Percentiles rank a stretch among this genome's conserved stretches.
Conservation (phyloP, 352 stramenopile species). For the Phytopythium oedochilum region DNA sequence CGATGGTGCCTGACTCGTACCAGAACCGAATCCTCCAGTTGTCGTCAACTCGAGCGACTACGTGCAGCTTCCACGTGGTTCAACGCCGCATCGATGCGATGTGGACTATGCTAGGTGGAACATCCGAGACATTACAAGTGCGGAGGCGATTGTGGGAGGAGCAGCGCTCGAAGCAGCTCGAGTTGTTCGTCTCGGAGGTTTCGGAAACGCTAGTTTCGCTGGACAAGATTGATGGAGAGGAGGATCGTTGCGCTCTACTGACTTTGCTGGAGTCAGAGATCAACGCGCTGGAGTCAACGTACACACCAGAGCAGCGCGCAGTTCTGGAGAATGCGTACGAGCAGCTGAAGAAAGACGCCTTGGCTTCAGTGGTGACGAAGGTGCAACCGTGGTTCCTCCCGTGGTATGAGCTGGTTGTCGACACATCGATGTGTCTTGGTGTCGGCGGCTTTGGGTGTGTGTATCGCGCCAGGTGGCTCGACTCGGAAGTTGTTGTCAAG, state of each 20-base stretch:
- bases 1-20: neutral
- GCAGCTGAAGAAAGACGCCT: neutral
- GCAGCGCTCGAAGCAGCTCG: neutral
- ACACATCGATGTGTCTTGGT: neutral
- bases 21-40: neutral
- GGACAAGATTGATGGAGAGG: slow-evolving; percentile 2
- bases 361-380: neutral
- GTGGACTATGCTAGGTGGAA: neutral
- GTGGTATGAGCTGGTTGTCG: neutral
- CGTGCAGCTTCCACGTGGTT: neutral
- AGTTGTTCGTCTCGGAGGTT: slow-evolving; percentile 7
- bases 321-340: slow-evolving; percentile 4
- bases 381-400: neutral
- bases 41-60: neutral
- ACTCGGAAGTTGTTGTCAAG: neutral
- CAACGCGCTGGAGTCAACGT: neutral
- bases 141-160: neutral
- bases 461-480: neutral
- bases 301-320: neutral
- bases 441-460: neutral
- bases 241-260: slow-evolving; percentile 3
- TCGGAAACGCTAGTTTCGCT: slow-evolving; percentile 4
- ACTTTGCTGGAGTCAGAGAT: slow-evolving; percentile 1
- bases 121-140: neutral
- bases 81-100: neutral